phyloP scores from a whole-genome alignment of 164 flowering plant species.

The Vitis labrusca region DNA sequence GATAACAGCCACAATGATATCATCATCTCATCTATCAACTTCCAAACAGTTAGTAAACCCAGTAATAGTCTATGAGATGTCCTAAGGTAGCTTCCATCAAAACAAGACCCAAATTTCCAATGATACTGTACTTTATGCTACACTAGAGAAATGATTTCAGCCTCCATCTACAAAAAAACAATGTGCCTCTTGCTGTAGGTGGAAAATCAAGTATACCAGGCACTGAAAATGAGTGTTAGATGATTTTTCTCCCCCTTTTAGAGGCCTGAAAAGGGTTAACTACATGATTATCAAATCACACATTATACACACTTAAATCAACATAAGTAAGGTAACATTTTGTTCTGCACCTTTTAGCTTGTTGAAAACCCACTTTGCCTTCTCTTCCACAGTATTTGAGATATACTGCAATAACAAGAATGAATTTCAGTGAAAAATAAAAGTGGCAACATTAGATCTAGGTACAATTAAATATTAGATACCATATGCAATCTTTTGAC shows the following conservation, averaged over 20 bases:
- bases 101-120: no score
- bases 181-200: background rate
- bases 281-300: background rate
- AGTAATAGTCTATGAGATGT: no score
- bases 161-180: no score
- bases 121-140: no score
- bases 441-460: background rate
- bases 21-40: no score
- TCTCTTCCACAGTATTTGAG: conserved; percentile 92
- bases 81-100: no score
- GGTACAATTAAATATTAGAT: background rate
- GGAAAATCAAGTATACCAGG: background rate
- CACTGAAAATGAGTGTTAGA: background rate
- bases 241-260: no score
- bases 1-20: no score
- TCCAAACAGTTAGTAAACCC: no score
- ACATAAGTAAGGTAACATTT: background rate
- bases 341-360: conserved; percentile 73
- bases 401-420: conserved; percentile 51
- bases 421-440: background rate
- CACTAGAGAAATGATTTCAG: no score
- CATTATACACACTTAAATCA: background rate
- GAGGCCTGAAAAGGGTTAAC: no score
- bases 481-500: background rate
- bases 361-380: conserved; percentile 97